phyloP scores from a whole-genome alignment of 352 stramenopile species.

The Aphanomyces euteiches region DNA sequence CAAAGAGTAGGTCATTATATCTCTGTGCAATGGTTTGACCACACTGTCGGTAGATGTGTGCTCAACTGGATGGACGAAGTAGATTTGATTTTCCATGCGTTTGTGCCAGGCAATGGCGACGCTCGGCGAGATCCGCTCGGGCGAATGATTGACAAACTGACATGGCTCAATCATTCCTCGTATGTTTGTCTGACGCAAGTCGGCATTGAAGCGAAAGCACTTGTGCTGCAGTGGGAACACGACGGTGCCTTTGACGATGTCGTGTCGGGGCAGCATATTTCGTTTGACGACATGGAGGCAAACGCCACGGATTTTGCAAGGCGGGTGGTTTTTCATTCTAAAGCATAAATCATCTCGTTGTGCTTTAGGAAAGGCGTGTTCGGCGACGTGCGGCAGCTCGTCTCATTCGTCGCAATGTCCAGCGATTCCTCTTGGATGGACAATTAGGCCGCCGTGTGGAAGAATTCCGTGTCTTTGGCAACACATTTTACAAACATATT shows the following conservation, averaged over 20 bases:
- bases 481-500: conserved; percentile 30
- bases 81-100: conserved; percentile 18
- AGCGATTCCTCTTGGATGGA: neutral
- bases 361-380: neutral
- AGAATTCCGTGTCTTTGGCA: conserved; percentile 22
- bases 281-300: conserved; percentile 16
- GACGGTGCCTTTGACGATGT: conserved; percentile 8
- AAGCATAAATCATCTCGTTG: too few species aligned
- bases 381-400: conserved; percentile 6
- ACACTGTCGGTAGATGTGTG: conserved; percentile 2
- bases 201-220: conserved; percentile 19
- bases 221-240: conserved; percentile 7
- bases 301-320: neutral
- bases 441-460: conserved; percentile 1
- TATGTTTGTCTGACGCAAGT: conserved; percentile 10
- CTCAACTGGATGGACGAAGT: conserved; percentile 20
- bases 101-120: neutral
- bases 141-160: conserved; percentile 25
- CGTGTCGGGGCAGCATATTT: neutral
- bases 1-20: neutral
- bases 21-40: neutral
- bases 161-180: conserved; percentile 16
- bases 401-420: conserved; percentile 8
- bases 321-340: neutral
- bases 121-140: conserved; percentile 11